Conservation (phyloP, 352 stramenopile species). For the Phytophthora nicotianae region DNA sequence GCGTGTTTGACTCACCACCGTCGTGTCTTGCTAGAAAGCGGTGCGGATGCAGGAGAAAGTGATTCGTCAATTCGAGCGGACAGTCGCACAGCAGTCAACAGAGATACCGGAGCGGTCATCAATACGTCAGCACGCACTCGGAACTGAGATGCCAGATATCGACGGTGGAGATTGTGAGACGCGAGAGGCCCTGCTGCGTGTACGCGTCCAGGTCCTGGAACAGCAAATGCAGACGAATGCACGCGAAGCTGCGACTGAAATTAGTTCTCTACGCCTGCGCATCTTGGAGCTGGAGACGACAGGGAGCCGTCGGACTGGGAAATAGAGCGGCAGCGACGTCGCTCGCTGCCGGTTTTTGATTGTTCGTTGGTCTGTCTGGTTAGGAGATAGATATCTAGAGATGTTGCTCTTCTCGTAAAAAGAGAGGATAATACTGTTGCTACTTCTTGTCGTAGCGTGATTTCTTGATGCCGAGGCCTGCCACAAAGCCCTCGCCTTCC, state of each 20-base stretch:
- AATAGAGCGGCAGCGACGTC: constrained; percentile 24
- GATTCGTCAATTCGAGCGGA: constrained; percentile 78
- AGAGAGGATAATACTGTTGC: neutral
- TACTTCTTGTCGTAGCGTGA: constrained; percentile 66
- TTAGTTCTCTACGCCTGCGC: constrained; percentile 61
- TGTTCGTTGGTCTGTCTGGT: constrained; percentile 25
- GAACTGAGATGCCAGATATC: neutral
- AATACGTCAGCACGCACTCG: constrained; percentile 2
- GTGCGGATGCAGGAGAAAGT: constrained; percentile 81
- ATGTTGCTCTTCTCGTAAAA: constrained; percentile 4
- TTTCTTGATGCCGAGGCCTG: constrained; percentile 77
- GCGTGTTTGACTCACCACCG: constrained; percentile 9
- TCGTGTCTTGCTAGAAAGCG: constrained; percentile 47
- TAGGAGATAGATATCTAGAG: constrained; percentile 25
- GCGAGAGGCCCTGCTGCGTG: constrained; percentile 31
- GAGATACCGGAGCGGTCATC: constrained; percentile 6
- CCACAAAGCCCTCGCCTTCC: constrained; percentile 87
- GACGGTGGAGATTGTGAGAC: constrained; percentile 15
- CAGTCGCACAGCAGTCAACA: constrained; percentile 49
- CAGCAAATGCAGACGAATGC: constrained; percentile 73
- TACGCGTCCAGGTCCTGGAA: constrained; percentile 72
- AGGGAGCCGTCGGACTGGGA: constrained; percentile 18
- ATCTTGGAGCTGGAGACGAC: constrained; percentile 68
- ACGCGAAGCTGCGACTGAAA: constrained; percentile 58
- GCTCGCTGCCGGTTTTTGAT: constrained; percentile 9